A percentile compares a stretch with the other conserved stretches of the same genome.
These are phyloP conservation scores for Camellia japonica DNA, from an alignment of 148 eudicot genomes.

Conservation along the genomic window DNA sequence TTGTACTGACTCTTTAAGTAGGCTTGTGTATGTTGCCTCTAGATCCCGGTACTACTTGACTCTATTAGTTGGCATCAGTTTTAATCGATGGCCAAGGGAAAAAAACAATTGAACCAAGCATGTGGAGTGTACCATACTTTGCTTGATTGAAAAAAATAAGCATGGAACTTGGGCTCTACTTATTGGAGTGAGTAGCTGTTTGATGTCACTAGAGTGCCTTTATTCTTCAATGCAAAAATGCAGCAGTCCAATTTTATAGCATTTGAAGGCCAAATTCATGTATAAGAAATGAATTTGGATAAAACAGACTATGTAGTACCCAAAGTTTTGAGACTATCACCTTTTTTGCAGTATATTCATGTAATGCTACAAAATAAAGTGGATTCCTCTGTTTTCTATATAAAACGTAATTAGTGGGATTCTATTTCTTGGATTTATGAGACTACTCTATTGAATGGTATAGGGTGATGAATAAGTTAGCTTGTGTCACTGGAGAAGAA, in stretches of 20 bases:
- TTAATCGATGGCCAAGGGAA: not conserved
- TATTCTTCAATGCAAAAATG: not conserved
- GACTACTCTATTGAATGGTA: not conserved
- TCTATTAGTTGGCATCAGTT: slow-evolving; percentile 1
- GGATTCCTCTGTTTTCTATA: not conserved
- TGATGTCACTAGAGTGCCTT: not conserved
- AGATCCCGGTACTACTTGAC: not conserved
- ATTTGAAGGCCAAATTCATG: not conserved
- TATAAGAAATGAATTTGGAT: not conserved
- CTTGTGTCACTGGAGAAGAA: not conserved
- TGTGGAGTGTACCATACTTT: not conserved
- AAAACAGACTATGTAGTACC: not conserved
- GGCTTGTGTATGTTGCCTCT: slow-evolving; percentile 5
- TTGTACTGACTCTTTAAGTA: not conserved
- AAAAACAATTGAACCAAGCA: not conserved
- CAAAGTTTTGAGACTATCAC: not conserved
- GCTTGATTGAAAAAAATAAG: not conserved
- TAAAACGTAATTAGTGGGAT: not conserved
- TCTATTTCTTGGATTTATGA: not conserved
- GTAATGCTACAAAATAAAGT: not conserved
- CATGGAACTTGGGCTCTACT: not conserved
- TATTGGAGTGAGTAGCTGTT: not conserved
- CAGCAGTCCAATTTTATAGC: not conserved
- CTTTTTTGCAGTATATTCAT: not conserved
- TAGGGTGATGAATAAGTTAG: slow-evolving; percentile 4